phyloP scores from a whole-genome alignment of 129 eudicot species.

The Apium graveolens region DNA sequence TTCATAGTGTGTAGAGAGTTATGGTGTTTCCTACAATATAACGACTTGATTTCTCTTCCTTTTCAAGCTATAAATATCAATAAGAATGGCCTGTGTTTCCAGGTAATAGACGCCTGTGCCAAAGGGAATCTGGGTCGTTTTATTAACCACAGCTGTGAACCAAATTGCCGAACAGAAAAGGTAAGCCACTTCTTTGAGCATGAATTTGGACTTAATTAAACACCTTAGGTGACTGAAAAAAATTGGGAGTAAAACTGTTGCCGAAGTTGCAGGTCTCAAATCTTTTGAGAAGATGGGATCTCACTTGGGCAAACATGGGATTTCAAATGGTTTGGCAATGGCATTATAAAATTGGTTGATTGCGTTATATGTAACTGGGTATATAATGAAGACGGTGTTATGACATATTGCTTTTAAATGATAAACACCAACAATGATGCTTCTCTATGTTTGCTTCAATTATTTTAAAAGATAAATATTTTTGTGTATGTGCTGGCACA shows the following conservation, averaged over 20 bases:
- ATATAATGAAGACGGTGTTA: background rate
- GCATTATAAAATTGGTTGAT: background rate
- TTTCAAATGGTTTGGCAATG: slow-evolving; percentile 1
- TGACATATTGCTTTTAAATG: background rate
- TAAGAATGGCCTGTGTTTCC: slow-evolving; percentile 17
- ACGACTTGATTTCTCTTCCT: background rate
- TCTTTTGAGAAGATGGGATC: background rate
- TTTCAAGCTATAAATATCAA: background rate
- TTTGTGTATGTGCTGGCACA: slow-evolving; percentile 29
- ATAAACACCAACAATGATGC: background rate
- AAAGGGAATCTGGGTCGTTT: slow-evolving; percentile 98
- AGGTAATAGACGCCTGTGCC: slow-evolving; percentile 96
- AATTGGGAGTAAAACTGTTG: background rate
- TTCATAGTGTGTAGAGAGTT: background rate
- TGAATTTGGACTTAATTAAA: background rate
- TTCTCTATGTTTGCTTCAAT: slow-evolving; percentile 5
- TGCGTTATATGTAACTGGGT: background rate
- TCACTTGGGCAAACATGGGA: background rate
- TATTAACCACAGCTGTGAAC: slow-evolving; percentile 96
- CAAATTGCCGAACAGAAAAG: slow-evolving; percentile 97
- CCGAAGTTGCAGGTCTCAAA: background rate
- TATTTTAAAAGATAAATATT: slow-evolving; percentile 4
- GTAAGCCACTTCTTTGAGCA: slow-evolving; percentile 28
- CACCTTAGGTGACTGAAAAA: background rate
- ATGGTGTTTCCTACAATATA: background rate